Conservation (phyloP, 2,329 filamentous ascomycete species). For the Blastomyces parvus region DNA sequence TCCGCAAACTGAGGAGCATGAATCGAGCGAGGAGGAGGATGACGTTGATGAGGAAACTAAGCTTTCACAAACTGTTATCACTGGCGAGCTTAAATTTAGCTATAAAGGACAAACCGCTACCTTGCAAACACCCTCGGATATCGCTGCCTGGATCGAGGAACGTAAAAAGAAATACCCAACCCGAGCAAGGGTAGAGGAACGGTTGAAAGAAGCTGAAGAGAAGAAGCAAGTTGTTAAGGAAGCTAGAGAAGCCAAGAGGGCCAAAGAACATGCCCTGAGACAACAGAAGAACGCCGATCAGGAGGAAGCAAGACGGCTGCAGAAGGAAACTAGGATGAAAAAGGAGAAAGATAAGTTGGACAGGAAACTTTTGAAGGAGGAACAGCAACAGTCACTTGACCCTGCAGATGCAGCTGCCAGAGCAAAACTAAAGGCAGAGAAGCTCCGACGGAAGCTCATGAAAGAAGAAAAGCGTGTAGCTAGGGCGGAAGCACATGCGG, state of each 20-base stretch:
- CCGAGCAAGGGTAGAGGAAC: conserved; percentile 50
- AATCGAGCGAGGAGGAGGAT: conserved; percentile 39
- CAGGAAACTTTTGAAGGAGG: conserved; percentile 19
- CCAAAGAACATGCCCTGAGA: conserved; percentile 29
- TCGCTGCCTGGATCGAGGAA: conserved; percentile 72
- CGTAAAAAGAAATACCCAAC: conserved; percentile 74
- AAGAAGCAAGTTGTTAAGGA: conserved; percentile 42
- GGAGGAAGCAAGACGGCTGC: conserved; percentile 25
- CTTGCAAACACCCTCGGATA: conserved; percentile 52
- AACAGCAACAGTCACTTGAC: conserved; percentile 18
- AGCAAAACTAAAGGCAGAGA: conserved; percentile 35
- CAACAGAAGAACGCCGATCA: conserved; percentile 31
- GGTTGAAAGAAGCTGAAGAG: conserved; percentile 38
- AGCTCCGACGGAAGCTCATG: conserved; percentile 43
- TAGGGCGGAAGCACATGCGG: conserved; percentile 37
- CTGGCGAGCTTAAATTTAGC: conserved; percentile 40
- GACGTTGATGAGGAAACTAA: conserved; percentile 38
- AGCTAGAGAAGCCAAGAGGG: conserved; percentile 24
- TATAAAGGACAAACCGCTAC: conserved; percentile 48
- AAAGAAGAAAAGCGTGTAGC: conserved; percentile 52
- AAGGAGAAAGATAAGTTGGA: conserved; percentile 17
- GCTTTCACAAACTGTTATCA: conserved; percentile 23
- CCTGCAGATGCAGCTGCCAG: conserved; percentile 28
- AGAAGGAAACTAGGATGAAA: conserved; percentile 26
- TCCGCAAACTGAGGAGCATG: conserved; percentile 36